These are phyloP conservation scores for Calonectria honghensis DNA, from an alignment of 2,329 filamentous ascomycete species.

Conservation along the genomic window DNA sequence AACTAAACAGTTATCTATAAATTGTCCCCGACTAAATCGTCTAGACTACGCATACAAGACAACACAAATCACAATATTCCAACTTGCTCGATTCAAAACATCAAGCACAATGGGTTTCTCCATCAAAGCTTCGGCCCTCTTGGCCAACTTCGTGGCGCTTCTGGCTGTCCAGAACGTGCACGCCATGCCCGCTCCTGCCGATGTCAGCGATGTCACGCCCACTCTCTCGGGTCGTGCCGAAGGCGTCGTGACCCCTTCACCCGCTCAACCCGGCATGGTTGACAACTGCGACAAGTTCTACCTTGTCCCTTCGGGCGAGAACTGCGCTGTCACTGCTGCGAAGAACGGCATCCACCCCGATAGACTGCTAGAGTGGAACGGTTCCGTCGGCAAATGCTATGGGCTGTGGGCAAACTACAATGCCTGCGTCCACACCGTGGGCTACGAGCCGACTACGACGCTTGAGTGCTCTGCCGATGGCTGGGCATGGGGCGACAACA, in stretches of 20 bases:
- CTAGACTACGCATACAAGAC: neutral
- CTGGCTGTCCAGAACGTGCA: slow-evolving; percentile 7
- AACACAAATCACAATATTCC: neutral
- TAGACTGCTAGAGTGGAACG: slow-evolving; percentile 5
- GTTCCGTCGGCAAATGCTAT: neutral
- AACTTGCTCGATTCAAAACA: neutral
- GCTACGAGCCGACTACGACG: slow-evolving; percentile 3
- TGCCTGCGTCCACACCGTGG: slow-evolving; percentile 9
- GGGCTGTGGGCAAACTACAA: slow-evolving; percentile 6
- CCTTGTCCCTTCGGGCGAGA: neutral
- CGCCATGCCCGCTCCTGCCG: neutral
- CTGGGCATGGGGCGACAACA: slow-evolving; percentile 38
- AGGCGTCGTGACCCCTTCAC: neutral
- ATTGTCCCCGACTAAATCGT: neutral
- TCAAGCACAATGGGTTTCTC: neutral
- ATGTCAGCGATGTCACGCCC: neutral
- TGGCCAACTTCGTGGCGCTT: neutral
- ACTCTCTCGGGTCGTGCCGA: slow-evolving; percentile 8
- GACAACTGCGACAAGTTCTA: slow-evolving; percentile 14
- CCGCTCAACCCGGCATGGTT: slow-evolving; percentile 4
- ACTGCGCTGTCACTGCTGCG: neutral
- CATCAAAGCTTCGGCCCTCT: neutral
- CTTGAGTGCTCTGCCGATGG: neutral
- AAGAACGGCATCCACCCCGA: neutral
- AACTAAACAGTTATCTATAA: neutral